Percentiles rank a stretch among this genome's conserved stretches.
Conservation (phyloP, 257 asterid genomes). For the Fraxinus pennsylvanica region DNA sequence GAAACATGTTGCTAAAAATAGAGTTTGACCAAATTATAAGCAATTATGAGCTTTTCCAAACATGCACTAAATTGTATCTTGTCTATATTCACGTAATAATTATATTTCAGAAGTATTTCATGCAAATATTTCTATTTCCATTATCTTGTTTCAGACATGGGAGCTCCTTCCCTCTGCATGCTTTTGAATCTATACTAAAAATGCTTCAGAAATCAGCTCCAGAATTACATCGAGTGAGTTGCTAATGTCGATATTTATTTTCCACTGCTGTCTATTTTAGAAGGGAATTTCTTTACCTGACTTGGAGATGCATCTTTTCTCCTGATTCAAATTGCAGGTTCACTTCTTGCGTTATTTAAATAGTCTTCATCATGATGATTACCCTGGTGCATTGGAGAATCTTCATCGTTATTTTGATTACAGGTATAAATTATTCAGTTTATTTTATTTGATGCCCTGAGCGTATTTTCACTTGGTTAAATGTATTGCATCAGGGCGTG, state of each 20-base stretch:
- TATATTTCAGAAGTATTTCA: slow-evolving; percentile 8
- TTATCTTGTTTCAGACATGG: slow-evolving; percentile 53
- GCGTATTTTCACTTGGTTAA: not conserved
- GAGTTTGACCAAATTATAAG: no score
- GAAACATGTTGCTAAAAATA: no score
- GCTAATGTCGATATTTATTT: slow-evolving; percentile 13
- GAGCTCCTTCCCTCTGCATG: slow-evolving; percentile 67
- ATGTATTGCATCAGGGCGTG: slow-evolving; percentile 8
- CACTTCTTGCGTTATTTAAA: slow-evolving; percentile 86
- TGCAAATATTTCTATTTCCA: slow-evolving; percentile 14
- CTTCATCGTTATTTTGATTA: slow-evolving; percentile 97
- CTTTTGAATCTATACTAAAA: slow-evolving; percentile 68
- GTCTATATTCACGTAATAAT: slow-evolving; percentile 4
- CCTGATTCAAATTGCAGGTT: slow-evolving; percentile 58
- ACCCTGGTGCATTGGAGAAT: slow-evolving; percentile 81
- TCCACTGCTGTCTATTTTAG: slow-evolving; percentile 20
- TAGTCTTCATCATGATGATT: slow-evolving; percentile 86
- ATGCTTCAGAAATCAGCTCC: slow-evolving; percentile 90
- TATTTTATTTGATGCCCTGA: not conserved
- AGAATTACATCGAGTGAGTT: slow-evolving; percentile 80
- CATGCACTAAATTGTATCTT: not conserved
- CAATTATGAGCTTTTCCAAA: no score
- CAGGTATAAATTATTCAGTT: slow-evolving; percentile 59
- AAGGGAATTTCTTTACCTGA: slow-evolving; percentile 24
- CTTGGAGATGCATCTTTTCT: slow-evolving; percentile 18